Base-by-base conservation (phyloP, 805 yeast genomes). In the Starmerella floricola region DNA sequence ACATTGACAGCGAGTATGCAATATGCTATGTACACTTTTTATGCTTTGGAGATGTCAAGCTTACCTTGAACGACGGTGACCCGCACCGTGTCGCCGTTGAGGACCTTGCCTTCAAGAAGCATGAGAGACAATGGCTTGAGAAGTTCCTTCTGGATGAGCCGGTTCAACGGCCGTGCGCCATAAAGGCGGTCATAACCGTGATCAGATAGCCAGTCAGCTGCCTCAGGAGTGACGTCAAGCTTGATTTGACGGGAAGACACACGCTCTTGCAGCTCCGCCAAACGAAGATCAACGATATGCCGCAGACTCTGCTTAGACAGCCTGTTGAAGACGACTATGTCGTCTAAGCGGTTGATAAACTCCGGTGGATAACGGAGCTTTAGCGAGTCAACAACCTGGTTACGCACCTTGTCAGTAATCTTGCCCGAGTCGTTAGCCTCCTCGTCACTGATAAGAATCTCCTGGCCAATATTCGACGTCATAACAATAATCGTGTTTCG, bases 381-480 rank as follows among this genome's bases (percentile, higher is more conserved):
- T 73, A 91, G 76, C 8, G 73, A 66, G 10, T 84, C 81, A 28
- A 75, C 60, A 8, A 91, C 86, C 52, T 69, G 62, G 2, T 58
- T 53, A 55, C 79, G 78, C 3, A 78, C 71, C 15, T 62, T 61
- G 2, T 66, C 63, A 33, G 71, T 62, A 34, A 85, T 80, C 40
- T 60, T 62, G 42, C 74, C 74, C 8, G 76, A 78, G 27, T 67
- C 67, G n/a, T 74, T 63, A 23, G 65, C 64, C 10, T 59, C 52
- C 32, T 66, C 62, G 30, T 64, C 69, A 53, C 83, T 94, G 33
- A 86, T 62, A 52, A 91, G 68, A 33, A 82, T 72, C 50, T 87
- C 95, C 62, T 91, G 97, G 8, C 98, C 98, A 54, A 91, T 83
- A 61, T 88, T 88, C 2, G 95, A 83, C 0, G 98, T 88, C 95